Evolutionary conservation across 2,329 filamentous ascomycete species (phyloP).

Genomic region (Penicillium vulpinum): DNA sequence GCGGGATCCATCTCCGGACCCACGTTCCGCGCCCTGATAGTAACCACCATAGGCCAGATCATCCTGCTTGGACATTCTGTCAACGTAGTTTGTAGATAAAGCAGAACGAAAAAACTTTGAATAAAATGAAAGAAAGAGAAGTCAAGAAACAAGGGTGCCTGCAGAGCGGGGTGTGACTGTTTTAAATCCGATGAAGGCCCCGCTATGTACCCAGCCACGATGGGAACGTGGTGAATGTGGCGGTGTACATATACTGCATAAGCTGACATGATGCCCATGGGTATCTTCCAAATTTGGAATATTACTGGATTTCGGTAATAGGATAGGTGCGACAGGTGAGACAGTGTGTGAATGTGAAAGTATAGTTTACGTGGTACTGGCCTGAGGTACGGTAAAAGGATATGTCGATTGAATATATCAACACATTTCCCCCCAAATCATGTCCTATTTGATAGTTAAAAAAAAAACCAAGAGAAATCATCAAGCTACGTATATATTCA

Average conservation of each 20-base stretch:
- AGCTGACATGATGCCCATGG: background rate
- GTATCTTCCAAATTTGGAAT: background rate
- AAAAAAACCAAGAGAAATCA: background rate
- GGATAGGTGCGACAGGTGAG: background rate
- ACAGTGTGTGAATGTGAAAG: no score
- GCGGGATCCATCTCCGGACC: conserved; percentile 43
- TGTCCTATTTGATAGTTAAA: no score
- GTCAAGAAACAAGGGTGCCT: conserved; percentile 4
- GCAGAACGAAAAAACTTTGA: background rate
- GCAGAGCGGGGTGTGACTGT: conserved; percentile 8
- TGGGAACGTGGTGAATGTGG: conserved; percentile 18
- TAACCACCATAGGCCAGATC: conserved; percentile 58
- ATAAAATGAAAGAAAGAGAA: background rate
- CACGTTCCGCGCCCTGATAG: conserved; percentile 34
- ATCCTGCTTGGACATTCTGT: conserved; percentile 45
- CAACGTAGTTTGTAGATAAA: background rate
- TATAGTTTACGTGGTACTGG: background rate
- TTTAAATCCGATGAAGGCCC: conserved; percentile 12
- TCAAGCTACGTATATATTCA: background rate
- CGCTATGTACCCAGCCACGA: conserved; percentile 29
- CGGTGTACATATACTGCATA: conserved; percentile 5
- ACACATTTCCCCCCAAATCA: no score
- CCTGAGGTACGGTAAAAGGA: background rate
- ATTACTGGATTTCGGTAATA: background rate
- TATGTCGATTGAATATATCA: background rate